Evolutionary conservation across 1,284 basidiomycete genomes (phyloP).

Genomic region (Pterulicium gracile): DNA sequence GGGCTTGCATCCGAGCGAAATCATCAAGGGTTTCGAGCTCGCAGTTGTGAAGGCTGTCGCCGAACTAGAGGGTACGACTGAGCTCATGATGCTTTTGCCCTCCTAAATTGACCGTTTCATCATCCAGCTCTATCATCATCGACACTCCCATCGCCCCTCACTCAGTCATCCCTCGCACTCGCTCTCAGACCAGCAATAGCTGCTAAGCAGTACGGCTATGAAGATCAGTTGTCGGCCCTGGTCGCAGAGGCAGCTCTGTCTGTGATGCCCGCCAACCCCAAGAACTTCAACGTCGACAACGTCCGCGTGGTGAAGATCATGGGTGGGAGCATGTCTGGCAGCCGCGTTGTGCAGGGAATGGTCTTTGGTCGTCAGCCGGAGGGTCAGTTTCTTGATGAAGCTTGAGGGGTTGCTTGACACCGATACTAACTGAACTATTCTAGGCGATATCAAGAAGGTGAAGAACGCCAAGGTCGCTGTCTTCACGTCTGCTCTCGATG

Average conservation of each 20-base stretch:
- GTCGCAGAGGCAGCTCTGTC: slow-evolving; percentile 89
- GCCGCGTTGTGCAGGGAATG: slow-evolving; percentile 94
- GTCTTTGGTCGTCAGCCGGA: slow-evolving; percentile 96
- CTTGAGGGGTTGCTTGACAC: background rate
- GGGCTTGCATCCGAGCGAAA: slow-evolving; percentile 93
- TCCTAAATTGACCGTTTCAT: slow-evolving; percentile 10
- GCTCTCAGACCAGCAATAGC: slow-evolving; percentile 90
- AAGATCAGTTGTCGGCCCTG: slow-evolving; percentile 74
- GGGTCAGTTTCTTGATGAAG: slow-evolving; percentile 34
- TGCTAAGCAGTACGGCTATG: slow-evolving; percentile 94
- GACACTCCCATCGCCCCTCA: slow-evolving; percentile 70
- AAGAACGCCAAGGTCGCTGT: slow-evolving; percentile 85
- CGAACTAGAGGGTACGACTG: slow-evolving; percentile 80
- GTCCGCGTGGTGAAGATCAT: slow-evolving; percentile 98
- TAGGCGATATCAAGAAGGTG: slow-evolving; percentile 76
- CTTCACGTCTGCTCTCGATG: slow-evolving; percentile 88
- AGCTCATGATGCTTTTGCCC: slow-evolving; percentile 2
- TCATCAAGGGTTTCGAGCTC: slow-evolving; percentile 93
- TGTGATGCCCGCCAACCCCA: slow-evolving; percentile 84
- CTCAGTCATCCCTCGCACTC: slow-evolving; percentile 62
- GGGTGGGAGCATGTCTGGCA: slow-evolving; percentile 79
- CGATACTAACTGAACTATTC: background rate
- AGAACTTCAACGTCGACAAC: slow-evolving; percentile 96
- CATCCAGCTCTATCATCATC: slow-evolving; percentile 50
- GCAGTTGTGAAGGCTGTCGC: slow-evolving; percentile 80